Conservation (phyloP, 2,329 filamentous ascomycete genomes). For the Verticillium tricorpus region DNA sequence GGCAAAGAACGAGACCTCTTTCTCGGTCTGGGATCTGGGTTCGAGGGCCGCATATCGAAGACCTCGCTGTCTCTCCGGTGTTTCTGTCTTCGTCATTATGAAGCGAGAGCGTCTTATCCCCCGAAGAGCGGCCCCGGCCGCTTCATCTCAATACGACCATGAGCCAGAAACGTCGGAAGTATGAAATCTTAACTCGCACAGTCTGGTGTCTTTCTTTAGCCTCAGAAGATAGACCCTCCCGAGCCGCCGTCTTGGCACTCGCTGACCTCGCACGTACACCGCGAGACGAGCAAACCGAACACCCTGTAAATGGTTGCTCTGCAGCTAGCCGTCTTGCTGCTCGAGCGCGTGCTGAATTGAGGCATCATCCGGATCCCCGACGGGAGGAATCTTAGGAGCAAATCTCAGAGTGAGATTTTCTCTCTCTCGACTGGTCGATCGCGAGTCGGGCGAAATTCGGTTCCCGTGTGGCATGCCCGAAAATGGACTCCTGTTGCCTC, state of each 20-base stretch:
- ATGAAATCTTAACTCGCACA: neutral
- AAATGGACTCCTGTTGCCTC: neutral
- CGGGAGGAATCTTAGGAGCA: neutral
- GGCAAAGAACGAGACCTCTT: neutral
- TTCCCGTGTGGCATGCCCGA: neutral
- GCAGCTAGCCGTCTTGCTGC: neutral
- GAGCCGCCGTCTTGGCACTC: neutral
- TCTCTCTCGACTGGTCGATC: no score
- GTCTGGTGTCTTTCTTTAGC: neutral
- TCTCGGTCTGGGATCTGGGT: neutral
- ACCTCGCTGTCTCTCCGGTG: neutral
- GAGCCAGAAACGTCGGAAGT: neutral
- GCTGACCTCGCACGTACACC: neutral
- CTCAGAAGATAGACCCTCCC: neutral
- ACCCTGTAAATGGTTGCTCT: neutral
- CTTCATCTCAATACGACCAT: neutral
- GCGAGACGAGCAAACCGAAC: neutral
- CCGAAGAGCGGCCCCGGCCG: neutral
- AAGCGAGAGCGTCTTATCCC: neutral
- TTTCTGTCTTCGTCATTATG: neutral
- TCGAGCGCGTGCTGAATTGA: neutral
- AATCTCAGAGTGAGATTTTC: no score
- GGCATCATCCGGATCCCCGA: neutral
- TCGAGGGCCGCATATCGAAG: neutral
- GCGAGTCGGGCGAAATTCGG: neutral